Percentiles rank a stretch among this genome's conserved stretches.
Evolutionary conservation across 2,329 filamentous ascomycete species (phyloP).

Genomic region (Paecilomyces sp.): DNA sequence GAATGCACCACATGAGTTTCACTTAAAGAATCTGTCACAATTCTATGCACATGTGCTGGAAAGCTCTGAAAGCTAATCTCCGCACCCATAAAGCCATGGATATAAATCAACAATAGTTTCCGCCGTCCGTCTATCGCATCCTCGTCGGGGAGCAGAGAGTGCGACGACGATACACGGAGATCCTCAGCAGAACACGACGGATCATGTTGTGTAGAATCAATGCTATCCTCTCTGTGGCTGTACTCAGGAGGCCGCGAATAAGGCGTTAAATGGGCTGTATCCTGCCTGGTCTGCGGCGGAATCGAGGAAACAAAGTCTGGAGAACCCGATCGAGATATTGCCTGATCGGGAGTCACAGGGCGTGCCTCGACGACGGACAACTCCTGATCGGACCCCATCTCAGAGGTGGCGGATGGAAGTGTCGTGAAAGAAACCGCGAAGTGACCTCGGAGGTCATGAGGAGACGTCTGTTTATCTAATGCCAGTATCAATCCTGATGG

Average conservation of each 20-base stretch:
- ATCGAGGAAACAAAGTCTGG: background rate
- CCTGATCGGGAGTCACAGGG: background rate
- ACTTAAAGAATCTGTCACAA: slow-evolving; percentile 58
- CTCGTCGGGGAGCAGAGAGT: slow-evolving; percentile 1
- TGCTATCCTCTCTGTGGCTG: slow-evolving; percentile 8
- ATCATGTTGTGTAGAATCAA: slow-evolving; percentile 9
- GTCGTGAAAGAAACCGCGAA: background rate
- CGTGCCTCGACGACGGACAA: background rate
- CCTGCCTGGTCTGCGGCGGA: background rate
- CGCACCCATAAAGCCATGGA: slow-evolving; percentile 87
- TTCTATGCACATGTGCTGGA: slow-evolving; percentile 75
- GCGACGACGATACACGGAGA: background rate
- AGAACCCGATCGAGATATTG: background rate
- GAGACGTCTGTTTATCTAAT: background rate
- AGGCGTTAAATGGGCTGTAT: background rate
- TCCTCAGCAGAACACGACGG: slow-evolving; percentile 1
- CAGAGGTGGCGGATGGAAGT: background rate
- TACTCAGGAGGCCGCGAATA: background rate
- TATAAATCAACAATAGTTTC: slow-evolving; percentile 68
- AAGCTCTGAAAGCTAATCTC: slow-evolving; percentile 84
- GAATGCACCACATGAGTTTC: slow-evolving; percentile 77
- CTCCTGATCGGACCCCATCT: background rate
- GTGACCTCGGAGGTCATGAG: background rate
- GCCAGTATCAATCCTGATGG: background rate
- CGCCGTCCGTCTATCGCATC: slow-evolving; percentile 21